Evolutionary conservation across 2,329 filamentous ascomycete species (phyloP), one percentile per base, ranked within the genome.

Genomic region (Trichoderma semiorbis): DNA sequence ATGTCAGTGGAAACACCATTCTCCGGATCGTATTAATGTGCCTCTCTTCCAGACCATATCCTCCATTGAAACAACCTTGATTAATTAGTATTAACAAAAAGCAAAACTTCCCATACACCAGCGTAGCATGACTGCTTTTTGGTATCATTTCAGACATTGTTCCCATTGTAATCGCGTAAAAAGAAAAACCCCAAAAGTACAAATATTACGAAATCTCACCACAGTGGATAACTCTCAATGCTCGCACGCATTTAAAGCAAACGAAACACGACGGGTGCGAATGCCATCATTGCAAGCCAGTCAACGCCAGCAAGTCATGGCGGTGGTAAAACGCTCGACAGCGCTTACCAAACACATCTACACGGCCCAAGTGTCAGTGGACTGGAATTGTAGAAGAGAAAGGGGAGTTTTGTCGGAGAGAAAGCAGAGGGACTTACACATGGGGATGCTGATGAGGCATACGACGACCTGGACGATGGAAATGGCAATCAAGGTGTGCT

Each of bases 321-420:
- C 90, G 87, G 74, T 92, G 85, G 78, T 92, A 95, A 79, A 92
- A 94, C 24, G 89, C 89, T 65, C 93, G 87, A 74, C 93, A 91
- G 71, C 88, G 86, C 83, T 97, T 97, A 10, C 94, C 93, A 75
- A 90, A 92, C 16, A 96, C 81, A 80, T 96, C 92, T 94, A 74
- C 7, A 32, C 77, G 60, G 74, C 72, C 36, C 39, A 43, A 14
- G 12, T 18, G 30, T 21, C 21, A 43, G 34, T 66, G 11, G 14
- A 62, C 26, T 28, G 16, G n/a, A 10, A 2, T 5, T 12, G 14
- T 2, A 6, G 24, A 18, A 39, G 4, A 3, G 14, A 3, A 43
- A 28, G 55, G 8, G 26, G 8, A 43, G 7, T 2, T 5, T 21
- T 21, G 6, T 12, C 18, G 3, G 14, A 18, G 7, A 3, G 6